Evolutionary conservation across 2,329 filamentous ascomycete genomes (phyloP).

Genomic region (Pseudogymnoascus sp.): DNA sequence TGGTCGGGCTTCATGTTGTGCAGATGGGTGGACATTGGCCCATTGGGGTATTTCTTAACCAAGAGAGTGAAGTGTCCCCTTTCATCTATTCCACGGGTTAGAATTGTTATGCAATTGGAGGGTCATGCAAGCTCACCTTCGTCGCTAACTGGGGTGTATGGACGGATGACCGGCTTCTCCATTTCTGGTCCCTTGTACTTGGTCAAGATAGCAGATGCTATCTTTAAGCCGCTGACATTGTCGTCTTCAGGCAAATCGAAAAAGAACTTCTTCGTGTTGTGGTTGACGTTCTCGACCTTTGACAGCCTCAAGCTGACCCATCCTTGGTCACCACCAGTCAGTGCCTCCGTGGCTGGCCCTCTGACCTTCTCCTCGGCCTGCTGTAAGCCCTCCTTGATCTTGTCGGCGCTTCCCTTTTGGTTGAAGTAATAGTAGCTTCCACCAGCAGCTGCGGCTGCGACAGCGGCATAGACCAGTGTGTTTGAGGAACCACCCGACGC

Average conservation of each 20-base stretch:
- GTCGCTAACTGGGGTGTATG: constrained; percentile 87
- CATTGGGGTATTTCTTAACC: constrained; percentile 84
- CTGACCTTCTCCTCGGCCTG: constrained; percentile 49
- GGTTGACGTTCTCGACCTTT: constrained; percentile 71
- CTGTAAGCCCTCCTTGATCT: constrained; percentile 46
- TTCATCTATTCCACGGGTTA: constrained; percentile 44
- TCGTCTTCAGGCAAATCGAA: constrained; percentile 82
- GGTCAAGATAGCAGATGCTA: constrained; percentile 83
- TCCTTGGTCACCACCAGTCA: constrained; percentile 83
- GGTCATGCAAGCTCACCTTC: constrained; percentile 50
- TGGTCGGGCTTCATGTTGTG: constrained; percentile 78
- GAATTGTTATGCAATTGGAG: background rate
- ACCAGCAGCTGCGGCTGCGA: constrained; percentile 50
- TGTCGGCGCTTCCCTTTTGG: constrained; percentile 38
- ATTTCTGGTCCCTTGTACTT: constrained; percentile 80
- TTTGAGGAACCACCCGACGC: constrained; percentile 43
- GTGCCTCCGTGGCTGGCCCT: constrained; percentile 37
- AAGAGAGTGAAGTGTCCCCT: constrained; percentile 80
- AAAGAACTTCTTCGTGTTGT: constrained; percentile 89
- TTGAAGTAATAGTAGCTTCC: constrained; percentile 49
- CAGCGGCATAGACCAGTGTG: constrained; percentile 51
- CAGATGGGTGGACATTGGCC: constrained; percentile 85
- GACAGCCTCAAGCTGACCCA: constrained; percentile 77
- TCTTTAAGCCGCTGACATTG: constrained; percentile 70
- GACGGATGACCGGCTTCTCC: constrained; percentile 79